These are phyloP conservation scores for Gracilaria caudata DNA, from an alignment of 23 red algal species.

Conservation along the genomic window DNA sequence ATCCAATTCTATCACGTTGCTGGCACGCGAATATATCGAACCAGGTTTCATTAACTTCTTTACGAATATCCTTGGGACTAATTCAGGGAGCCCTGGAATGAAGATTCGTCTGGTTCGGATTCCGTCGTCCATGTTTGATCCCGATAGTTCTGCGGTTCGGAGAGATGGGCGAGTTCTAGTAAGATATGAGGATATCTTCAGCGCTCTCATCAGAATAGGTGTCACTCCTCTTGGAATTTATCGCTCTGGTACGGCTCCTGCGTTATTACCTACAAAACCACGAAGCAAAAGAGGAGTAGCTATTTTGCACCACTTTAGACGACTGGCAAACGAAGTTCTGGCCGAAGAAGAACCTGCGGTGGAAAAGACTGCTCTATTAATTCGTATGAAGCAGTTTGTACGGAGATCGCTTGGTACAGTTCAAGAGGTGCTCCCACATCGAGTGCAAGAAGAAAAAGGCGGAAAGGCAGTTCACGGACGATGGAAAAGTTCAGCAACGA, in stretches of 20 bases:
- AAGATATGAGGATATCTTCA: slow-evolving; percentile 58
- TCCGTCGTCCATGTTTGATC: slow-evolving; percentile 38
- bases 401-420: slow-evolving; percentile 12
- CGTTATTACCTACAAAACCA: slow-evolving; percentile 36
- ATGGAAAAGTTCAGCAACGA: neutral
- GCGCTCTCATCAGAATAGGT: slow-evolving; percentile 51
- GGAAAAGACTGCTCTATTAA: neutral
- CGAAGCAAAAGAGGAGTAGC: slow-evolving; percentile 44
- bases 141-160: neutral
- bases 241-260: slow-evolving; percentile 85
- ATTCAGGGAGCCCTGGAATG: slow-evolving; percentile 9
- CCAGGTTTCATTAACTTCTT: slow-evolving; percentile 71
- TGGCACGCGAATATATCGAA: slow-evolving; percentile 79
- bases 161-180: neutral
- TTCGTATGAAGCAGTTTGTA: slow-evolving; percentile 1
- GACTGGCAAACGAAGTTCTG: neutral
- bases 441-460: slow-evolving; percentile 14
- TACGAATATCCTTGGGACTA: slow-evolving; percentile 62
- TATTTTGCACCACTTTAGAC: slow-evolving; percentile 13
- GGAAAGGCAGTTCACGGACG: slow-evolving; percentile 17
- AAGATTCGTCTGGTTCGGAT: slow-evolving; percentile 70
- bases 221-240: slow-evolving; percentile 85
- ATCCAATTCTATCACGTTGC: slow-evolving; percentile 57
- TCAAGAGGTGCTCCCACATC: slow-evolving; percentile 18
- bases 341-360: neutral